phyloP scores from a whole-genome alignment of 225 moss, liverwort and hornwort genomes.

The Neckera pumila region DNA sequence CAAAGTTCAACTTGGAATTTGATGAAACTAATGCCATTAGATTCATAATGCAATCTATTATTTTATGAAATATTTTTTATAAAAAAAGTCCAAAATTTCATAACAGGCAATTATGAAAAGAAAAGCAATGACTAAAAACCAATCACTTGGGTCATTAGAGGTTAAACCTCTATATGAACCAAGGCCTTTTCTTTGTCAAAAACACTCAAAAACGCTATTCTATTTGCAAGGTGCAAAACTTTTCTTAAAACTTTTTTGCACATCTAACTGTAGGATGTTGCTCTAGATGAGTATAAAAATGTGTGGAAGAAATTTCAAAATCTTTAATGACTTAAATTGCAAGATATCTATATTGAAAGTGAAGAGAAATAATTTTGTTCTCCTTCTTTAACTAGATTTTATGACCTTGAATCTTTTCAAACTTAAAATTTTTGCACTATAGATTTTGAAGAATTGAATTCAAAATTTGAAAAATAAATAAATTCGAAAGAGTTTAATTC shows the following conservation, averaged over 20 bases:
- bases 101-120: no score
- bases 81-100: no score
- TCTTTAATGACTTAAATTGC: not conserved
- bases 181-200: no score
- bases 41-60: no score
- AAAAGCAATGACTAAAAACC: no score
- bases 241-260: no score
- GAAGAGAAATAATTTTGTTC: fast-evolving
- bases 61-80: no score
- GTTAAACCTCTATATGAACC: fast-evolving
- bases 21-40: no score
- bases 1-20: no score
- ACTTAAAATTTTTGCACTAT: no score
- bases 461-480: not conserved
- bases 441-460: not conserved
- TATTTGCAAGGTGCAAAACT: not conserved
- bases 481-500: no score
- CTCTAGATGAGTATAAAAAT: not conserved
- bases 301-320: not conserved
- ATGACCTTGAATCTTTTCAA: not conserved
- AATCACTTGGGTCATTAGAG: no score
- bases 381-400: not conserved
- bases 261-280: fast-evolving
- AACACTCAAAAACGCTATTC: not conserved
- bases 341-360: not conserved